phyloP scores from a whole-genome alignment of 805 yeast species.

The Yarrowia sp. region DNA sequence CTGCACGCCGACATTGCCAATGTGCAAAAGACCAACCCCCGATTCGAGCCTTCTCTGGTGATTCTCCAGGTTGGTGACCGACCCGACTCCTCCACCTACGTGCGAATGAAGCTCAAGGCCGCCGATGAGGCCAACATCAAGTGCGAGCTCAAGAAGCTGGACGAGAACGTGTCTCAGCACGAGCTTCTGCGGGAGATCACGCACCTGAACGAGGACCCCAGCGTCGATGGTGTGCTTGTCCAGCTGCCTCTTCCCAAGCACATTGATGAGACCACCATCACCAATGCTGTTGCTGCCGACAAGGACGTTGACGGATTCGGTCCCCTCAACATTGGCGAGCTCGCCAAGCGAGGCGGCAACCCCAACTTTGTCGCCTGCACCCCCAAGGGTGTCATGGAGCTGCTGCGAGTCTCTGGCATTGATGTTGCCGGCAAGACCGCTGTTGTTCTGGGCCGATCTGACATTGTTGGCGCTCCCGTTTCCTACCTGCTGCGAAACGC shows the following conservation, averaged over 20 bases:
- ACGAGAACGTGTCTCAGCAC: constrained; percentile 59
- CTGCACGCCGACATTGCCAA: constrained; percentile 52
- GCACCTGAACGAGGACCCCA: constrained; percentile 65
- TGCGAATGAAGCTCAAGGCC: constrained; percentile 85
- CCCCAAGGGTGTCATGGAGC: constrained; percentile 85
- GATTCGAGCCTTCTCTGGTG: constrained; percentile 72
- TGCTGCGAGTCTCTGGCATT: constrained; percentile 66
- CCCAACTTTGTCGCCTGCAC: constrained; percentile 92
- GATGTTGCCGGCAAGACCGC: constrained; percentile 72
- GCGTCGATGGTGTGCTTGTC: constrained; percentile 81
- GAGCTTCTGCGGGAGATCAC: constrained; percentile 57
- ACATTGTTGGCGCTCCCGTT: constrained; percentile 94
- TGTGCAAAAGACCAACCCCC: constrained; percentile 44
- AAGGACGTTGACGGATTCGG: constrained; percentile 98
- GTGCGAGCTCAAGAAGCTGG: constrained; percentile 63
- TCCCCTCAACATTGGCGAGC: constrained; percentile 83
- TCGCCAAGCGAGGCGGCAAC: constrained; percentile 79
- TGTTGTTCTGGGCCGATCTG: constrained; percentile 94
- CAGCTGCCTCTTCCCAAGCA: constrained; percentile 88
- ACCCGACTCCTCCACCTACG: constrained; percentile 91
- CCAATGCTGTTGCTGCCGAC: constrained; percentile 72
- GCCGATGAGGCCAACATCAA: constrained; percentile 77
- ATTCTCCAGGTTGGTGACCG: constrained; percentile 88
- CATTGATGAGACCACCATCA: constrained; percentile 72
- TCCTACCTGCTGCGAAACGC: constrained; percentile 74